Evolutionary conservation across 768 basidiomycete genomes (phyloP).

Genomic region (Arthromyces matolae): DNA sequence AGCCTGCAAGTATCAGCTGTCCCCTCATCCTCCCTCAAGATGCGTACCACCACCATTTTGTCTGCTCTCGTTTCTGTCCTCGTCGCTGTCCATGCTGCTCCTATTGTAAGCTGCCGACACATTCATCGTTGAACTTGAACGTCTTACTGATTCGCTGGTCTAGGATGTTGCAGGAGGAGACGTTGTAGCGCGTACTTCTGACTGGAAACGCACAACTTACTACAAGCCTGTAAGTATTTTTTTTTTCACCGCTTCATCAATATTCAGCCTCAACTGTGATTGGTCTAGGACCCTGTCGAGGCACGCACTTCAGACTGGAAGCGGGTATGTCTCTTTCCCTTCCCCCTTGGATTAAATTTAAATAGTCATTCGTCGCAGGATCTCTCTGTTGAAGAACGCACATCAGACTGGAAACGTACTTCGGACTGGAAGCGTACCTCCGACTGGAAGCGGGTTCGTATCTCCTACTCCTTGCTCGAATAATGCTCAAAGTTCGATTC

Average conservation of each 20-base stretch:
- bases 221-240: too few relatives aligned
- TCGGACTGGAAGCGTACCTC: not conserved
- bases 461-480: not conserved
- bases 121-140: not conserved
- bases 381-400: not conserved
- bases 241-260: too few relatives aligned
- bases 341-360: too few relatives aligned
- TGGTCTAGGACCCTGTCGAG: not conserved
- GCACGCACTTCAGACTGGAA: conserved; percentile 1
- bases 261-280: too few relatives aligned
- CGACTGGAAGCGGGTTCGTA: not conserved
- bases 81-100: conserved; percentile 13
- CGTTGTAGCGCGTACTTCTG: not conserved
- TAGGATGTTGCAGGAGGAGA: conserved; percentile 8
- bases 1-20: conserved; percentile 3
- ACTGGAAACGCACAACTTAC: not conserved
- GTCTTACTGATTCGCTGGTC: not conserved
- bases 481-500: not conserved
- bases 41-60: conserved; percentile 12
- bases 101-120: conserved; percentile 9
- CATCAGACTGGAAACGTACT: not conserved
- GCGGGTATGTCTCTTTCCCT: not conserved
- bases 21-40: conserved; percentile 6
- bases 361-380: not conserved
- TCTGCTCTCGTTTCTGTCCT: conserved; percentile 11